Evolutionary conservation across 148 eudicot species (phyloP).

Genomic region (Dianthus caryophyllus): DNA sequence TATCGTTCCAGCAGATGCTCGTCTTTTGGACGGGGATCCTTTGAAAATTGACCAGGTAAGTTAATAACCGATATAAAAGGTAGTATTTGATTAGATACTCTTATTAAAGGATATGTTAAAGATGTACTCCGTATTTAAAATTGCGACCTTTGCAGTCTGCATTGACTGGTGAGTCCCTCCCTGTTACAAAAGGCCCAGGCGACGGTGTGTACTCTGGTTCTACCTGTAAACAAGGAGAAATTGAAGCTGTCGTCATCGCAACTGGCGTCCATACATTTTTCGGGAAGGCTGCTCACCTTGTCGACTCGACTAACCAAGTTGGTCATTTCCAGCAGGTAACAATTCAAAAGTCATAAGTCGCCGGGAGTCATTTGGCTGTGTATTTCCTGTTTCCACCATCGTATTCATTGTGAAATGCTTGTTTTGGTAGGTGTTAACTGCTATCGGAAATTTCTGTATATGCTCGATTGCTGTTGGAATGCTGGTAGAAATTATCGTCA

Average conservation of each 20-base stretch:
- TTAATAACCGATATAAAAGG: not conserved
- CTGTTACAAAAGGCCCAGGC: conserved; percentile 96
- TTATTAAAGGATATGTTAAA: not conserved
- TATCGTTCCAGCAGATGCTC: conserved; percentile 95
- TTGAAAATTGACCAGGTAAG: conserved; percentile 91
- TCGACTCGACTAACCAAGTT: conserved; percentile 89
- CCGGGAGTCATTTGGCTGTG: not conserved
- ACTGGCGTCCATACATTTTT: conserved; percentile 99
- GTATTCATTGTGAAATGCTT: conserved; percentile 13
- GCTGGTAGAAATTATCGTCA: conserved; percentile 85
- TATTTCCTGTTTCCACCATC: not conserved
- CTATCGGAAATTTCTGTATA: conserved; percentile 95
- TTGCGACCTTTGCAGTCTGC: conserved; percentile 63
- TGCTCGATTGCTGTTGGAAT: conserved; percentile 97
- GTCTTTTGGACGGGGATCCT: conserved; percentile 97
- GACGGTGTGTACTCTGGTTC: conserved; percentile 98
- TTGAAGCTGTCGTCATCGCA: conserved; percentile 94
- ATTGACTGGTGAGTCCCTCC: conserved; percentile 94
- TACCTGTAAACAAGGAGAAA: conserved; percentile 96
- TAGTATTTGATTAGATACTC: not conserved
- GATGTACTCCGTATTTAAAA: conserved; percentile 12
- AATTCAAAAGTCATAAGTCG: conserved; percentile 1
- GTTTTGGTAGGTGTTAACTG: conserved; percentile 74
- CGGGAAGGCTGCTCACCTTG: conserved; percentile 98
- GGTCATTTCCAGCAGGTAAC: conserved; percentile 96